Percentiles rank a stretch among this genome's conserved stretches.
These are phyloP conservation scores for Staphylotrichum longicolle DNA, from an alignment of 495 filamentous ascomycete species.

Conservation along the genomic window DNA sequence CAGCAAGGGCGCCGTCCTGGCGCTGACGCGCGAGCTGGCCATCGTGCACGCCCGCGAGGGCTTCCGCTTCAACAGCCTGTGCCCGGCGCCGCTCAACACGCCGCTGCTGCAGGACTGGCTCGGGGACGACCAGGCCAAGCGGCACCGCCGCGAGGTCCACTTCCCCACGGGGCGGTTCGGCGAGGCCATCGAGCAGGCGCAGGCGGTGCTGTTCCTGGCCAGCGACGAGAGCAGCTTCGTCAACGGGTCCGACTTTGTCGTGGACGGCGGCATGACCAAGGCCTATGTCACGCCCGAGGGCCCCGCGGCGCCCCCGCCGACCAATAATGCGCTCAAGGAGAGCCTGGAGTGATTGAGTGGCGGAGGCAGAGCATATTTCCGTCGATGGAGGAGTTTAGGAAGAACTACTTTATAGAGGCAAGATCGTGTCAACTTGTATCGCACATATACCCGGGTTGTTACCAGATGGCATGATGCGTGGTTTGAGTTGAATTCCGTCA, in stretches of 20 bases:
- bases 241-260: slow-evolving; percentile 86
- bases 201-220: slow-evolving; percentile 89
- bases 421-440: too few relatives aligned
- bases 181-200: slow-evolving; percentile 91
- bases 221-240: slow-evolving; percentile 94
- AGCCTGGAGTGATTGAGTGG: slow-evolving; percentile 28
- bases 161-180: slow-evolving; percentile 95
- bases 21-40: slow-evolving; percentile 75
- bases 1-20: slow-evolving; percentile 89
- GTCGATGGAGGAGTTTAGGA: too few relatives aligned
- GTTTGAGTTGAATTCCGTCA: too few relatives aligned
- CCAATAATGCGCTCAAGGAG: slow-evolving; percentile 59
- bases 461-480: too few relatives aligned
- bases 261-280: slow-evolving; percentile 96
- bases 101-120: slow-evolving; percentile 92
- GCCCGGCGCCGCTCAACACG: slow-evolving; percentile 87
- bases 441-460: too few relatives aligned
- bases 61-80: slow-evolving; percentile 85
- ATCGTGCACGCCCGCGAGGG: slow-evolving; percentile 84
- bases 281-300: slow-evolving; percentile 94
- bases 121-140: slow-evolving; percentile 82
- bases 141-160: slow-evolving; percentile 83
- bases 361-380: too few relatives aligned
- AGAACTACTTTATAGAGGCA: too few relatives aligned
- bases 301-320: slow-evolving; percentile 63